Evolutionary conservation across 2,329 filamentous ascomycete species (phyloP).

Genomic region (Fusarium coffeatum): DNA sequence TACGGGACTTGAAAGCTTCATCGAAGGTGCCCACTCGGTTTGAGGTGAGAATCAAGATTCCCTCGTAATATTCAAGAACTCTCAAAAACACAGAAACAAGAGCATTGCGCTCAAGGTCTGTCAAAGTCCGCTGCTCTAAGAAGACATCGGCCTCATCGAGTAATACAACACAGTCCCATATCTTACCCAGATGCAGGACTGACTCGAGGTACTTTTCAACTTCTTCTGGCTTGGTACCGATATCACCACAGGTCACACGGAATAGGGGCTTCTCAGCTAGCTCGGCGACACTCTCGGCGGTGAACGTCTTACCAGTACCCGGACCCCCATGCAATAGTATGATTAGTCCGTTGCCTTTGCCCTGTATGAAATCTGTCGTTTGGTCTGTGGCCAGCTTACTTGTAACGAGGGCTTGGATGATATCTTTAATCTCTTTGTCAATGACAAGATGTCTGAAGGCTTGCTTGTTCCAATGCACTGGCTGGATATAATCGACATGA

Average conservation of each 20-base stretch:
- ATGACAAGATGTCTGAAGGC: conserved; percentile 26
- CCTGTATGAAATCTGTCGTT: conserved; percentile 48
- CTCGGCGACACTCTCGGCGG: conserved; percentile 43
- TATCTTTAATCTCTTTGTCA: conserved; percentile 17
- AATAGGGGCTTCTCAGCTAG: conserved; percentile 35
- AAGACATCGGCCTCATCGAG: conserved; percentile 50
- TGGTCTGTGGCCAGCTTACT: background rate
- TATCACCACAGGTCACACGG: background rate
- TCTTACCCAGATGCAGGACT: conserved; percentile 32
- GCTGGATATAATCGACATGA: conserved; percentile 9
- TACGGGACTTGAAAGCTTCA: conserved; percentile 42
- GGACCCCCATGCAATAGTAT: conserved; percentile 50
- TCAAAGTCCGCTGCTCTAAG: conserved; percentile 38
- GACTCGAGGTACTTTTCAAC: conserved; percentile 41
- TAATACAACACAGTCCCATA: conserved; percentile 36
- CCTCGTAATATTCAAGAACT: conserved; percentile 50
- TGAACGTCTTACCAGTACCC: conserved; percentile 51
- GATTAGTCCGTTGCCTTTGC: conserved; percentile 49
- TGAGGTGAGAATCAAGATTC: conserved; percentile 52
- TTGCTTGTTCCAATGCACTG: conserved; percentile 28
- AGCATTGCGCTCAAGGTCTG: conserved; percentile 44
- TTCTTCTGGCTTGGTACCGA: conserved; percentile 21
- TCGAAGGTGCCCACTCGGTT: conserved; percentile 53
- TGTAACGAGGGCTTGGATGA: conserved; percentile 15
- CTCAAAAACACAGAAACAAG: conserved; percentile 50